phyloP scores from a whole-genome alignment of 1,284 basidiomycete genomes.

The Ganoderma lucidum region DNA sequence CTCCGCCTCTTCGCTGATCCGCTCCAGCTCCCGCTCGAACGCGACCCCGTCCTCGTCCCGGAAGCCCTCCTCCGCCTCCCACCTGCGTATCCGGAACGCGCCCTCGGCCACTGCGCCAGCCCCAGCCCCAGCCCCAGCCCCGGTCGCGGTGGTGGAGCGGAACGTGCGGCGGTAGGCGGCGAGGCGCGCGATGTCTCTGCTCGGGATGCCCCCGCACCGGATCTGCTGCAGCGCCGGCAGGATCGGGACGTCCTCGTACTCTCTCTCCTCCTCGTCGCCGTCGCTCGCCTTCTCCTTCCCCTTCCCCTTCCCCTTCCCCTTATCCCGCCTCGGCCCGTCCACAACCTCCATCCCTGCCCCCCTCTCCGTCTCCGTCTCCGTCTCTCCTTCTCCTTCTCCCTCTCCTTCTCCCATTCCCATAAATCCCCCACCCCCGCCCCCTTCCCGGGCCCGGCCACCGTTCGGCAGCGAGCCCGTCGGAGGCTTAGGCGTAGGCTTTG shows the following conservation, averaged over 20 bases:
- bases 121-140: neutral
- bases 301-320: conserved; percentile 22
- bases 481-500: neutral
- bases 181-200: conserved; percentile 30
- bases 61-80: conserved; percentile 36
- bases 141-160: neutral
- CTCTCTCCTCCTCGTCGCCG: neutral
- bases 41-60: conserved; percentile 34
- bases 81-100: conserved; percentile 28
- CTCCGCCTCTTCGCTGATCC: conserved; percentile 17
- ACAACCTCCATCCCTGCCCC: neutral
- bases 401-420: neutral
- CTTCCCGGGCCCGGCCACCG: neutral
- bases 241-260: conserved; percentile 25
- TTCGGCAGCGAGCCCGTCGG: neutral
- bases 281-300: too few relatives aligned
- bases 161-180: conserved; percentile 31
- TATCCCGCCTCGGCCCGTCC: conserved; percentile 10
- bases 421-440: too few relatives aligned
- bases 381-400: too few relatives aligned
- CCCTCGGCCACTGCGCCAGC: neutral
- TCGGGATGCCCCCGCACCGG: conserved; percentile 35
- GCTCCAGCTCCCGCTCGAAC: conserved; percentile 31
- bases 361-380: neutral
- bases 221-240: conserved; percentile 38